phyloP scores from a whole-genome alignment of 352 stramenopile species.

The Phytophthora cajani region DNA sequence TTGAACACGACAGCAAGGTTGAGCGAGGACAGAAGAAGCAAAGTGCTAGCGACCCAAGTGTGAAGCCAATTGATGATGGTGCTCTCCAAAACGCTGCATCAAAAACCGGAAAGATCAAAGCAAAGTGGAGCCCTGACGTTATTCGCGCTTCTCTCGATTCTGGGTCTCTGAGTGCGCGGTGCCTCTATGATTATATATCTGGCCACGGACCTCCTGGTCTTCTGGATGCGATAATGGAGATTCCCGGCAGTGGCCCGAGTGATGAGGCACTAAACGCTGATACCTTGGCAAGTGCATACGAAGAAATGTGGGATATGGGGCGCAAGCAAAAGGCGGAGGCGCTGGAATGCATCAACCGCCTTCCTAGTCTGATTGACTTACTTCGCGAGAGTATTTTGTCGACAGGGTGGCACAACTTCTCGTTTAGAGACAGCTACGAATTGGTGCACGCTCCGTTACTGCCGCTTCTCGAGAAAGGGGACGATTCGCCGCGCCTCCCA shows the following conservation, averaged over 20 bases:
- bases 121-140: slow-evolving; percentile 64
- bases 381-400: slow-evolving; percentile 74
- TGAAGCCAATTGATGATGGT: slow-evolving; percentile 69
- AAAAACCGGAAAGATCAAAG: slow-evolving; percentile 68
- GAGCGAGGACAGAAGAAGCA: slow-evolving; percentile 37
- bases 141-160: slow-evolving; percentile 67
- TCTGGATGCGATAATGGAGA: slow-evolving; percentile 54
- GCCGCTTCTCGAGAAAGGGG: slow-evolving; percentile 60
- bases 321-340: slow-evolving; percentile 69
- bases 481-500: slow-evolving; percentile 19
- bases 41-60: slow-evolving; percentile 29
- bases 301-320: slow-evolving; percentile 73
- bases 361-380: slow-evolving; percentile 66
- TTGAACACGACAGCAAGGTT: slow-evolving; percentile 48
- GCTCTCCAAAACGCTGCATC: slow-evolving; percentile 64
- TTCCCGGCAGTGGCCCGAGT: slow-evolving; percentile 29
- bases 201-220: slow-evolving; percentile 61
- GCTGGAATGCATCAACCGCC: slow-evolving; percentile 69
- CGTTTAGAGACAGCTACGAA: slow-evolving; percentile 65
- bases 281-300: slow-evolving; percentile 65
- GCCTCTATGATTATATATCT: slow-evolving; percentile 74
- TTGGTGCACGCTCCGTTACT: slow-evolving; percentile 73
- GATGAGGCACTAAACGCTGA: slow-evolving; percentile 59
- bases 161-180: slow-evolving; percentile 68
- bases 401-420: slow-evolving; percentile 61